These are phyloP conservation scores for Arctium minus DNA, from an alignment of 129 eudicot species.

Conservation along the genomic window DNA sequence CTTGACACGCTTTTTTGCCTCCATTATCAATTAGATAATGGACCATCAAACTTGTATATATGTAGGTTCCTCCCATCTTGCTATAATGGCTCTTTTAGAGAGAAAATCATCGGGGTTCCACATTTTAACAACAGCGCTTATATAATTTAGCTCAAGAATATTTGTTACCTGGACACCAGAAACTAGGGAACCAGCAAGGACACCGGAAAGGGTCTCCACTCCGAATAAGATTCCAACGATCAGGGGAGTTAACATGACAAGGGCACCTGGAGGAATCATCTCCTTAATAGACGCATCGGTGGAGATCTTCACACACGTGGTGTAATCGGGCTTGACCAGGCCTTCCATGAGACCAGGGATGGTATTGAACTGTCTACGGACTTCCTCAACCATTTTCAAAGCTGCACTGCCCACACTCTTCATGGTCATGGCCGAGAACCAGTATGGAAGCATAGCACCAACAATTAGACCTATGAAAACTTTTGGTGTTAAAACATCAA, in stretches of 20 bases:
- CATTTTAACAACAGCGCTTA: background rate
- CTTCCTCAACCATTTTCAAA: conserved; percentile 92
- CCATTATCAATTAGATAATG: too few relatives aligned
- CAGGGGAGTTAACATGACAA: conserved; percentile 81
- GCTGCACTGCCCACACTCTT: conserved; percentile 96
- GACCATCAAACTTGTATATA: too few relatives aligned
- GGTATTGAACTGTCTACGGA: conserved; percentile 77
- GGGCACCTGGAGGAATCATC: conserved; percentile 95
- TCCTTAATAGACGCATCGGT: conserved; percentile 93
- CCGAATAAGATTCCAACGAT: conserved; percentile 83
- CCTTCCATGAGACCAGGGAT: conserved; percentile 94
- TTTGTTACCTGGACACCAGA: conserved; percentile 84
- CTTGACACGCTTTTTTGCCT: too few relatives aligned
- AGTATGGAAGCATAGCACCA: conserved; percentile 94
- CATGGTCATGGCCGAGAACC: conserved; percentile 99
- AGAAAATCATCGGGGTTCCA: background rate
- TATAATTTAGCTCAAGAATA: background rate
- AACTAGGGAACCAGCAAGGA: conserved; percentile 82
- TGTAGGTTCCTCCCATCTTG: too few relatives aligned
- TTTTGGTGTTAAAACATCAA: conserved; percentile 79
- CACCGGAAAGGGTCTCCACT: conserved; percentile 80
- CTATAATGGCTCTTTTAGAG: too few relatives aligned
- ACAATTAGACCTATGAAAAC: conserved; percentile 82
- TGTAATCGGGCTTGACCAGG: conserved; percentile 72
- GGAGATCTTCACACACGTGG: conserved; percentile 87